phyloP scores from a whole-genome alignment of 495 filamentous ascomycete genomes.

The Podospora comata region DNA sequence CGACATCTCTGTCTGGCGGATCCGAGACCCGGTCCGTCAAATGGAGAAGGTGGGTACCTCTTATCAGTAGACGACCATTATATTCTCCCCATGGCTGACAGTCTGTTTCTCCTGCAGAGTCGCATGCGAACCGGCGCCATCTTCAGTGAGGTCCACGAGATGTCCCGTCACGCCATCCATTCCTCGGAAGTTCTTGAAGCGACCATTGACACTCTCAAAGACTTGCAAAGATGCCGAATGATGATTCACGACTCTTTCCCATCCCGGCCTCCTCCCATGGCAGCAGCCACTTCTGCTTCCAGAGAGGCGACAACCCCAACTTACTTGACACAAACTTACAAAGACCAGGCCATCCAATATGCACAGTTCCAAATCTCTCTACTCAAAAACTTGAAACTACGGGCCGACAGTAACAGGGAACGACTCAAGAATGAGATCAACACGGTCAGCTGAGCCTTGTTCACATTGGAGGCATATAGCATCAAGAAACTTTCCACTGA shows the following conservation, averaged over 20 bases:
- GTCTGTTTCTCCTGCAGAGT: not conserved
- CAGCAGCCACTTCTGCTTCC: not conserved
- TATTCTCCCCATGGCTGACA: not conserved
- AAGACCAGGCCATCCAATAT: slow-evolving; percentile 21
- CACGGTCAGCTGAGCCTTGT: slow-evolving; percentile 14
- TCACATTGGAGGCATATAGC: not conserved
- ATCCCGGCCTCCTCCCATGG: too few species aligned
- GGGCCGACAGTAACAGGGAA: slow-evolving; percentile 24
- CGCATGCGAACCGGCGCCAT: slow-evolving; percentile 19
- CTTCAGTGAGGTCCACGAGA: slow-evolving; percentile 25
- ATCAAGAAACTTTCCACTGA: not conserved
- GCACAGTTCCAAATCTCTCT: slow-evolving; percentile 24
- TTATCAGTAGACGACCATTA: too few species aligned
- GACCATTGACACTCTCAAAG: slow-evolving; percentile 17
- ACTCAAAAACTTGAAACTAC: slow-evolving; percentile 21
- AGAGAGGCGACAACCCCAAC: not conserved
- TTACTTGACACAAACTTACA: slow-evolving; percentile 18
- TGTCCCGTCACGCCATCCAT: slow-evolving; percentile 25
- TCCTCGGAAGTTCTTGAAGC: slow-evolving; percentile 24
- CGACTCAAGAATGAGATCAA: slow-evolving; percentile 24
- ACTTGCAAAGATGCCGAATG: slow-evolving; percentile 13
- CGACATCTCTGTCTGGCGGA: slow-evolving; percentile 26
- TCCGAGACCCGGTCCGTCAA: slow-evolving; percentile 24
- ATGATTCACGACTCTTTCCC: slow-evolving; percentile 13
- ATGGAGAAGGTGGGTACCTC: slow-evolving; percentile 21